Conservation (phyloP, 345 rosid genomes). For the Limnanthes douglasii region DNA sequence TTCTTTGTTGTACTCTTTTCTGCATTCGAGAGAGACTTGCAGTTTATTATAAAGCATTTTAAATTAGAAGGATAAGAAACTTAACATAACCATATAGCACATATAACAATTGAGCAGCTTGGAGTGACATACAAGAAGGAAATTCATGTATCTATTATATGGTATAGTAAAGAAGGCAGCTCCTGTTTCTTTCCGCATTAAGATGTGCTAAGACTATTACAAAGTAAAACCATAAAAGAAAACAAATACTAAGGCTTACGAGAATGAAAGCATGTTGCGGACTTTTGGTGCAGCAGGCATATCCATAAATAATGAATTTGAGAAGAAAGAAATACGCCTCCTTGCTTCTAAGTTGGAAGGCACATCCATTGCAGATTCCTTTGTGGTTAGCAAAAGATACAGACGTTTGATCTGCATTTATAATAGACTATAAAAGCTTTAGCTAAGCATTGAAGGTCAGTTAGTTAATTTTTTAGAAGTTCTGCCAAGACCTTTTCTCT, state of each 20-base stretch:
- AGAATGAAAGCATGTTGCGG: slow-evolving; percentile 98
- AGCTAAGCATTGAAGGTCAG: slow-evolving; percentile 1
- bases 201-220: no score
- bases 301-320: slow-evolving; percentile 95
- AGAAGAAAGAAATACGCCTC: slow-evolving; percentile 94
- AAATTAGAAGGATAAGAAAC: no score
- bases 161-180: no score
- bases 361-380: slow-evolving; percentile 99
- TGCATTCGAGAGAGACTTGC: no score
- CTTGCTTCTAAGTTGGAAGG: slow-evolving; percentile 97
- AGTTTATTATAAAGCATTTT: no score
- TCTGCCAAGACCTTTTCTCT: slow-evolving; percentile 54
- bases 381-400: slow-evolving; percentile 72
- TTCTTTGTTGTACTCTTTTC: no score
- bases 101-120: no score
- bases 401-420: slow-evolving; percentile 58
- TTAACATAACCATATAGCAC: no score
- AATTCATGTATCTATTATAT: no score
- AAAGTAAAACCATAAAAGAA: no score
- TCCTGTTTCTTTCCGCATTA: no score
- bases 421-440: not conserved
- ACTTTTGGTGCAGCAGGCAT: slow-evolving; percentile 98
- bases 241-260: slow-evolving; percentile 40
- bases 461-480: slow-evolving; percentile 3
- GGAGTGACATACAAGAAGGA: no score